Evolutionary conservation across 345 rosid species (phyloP).

Genomic region (Heritiera littoralis): DNA sequence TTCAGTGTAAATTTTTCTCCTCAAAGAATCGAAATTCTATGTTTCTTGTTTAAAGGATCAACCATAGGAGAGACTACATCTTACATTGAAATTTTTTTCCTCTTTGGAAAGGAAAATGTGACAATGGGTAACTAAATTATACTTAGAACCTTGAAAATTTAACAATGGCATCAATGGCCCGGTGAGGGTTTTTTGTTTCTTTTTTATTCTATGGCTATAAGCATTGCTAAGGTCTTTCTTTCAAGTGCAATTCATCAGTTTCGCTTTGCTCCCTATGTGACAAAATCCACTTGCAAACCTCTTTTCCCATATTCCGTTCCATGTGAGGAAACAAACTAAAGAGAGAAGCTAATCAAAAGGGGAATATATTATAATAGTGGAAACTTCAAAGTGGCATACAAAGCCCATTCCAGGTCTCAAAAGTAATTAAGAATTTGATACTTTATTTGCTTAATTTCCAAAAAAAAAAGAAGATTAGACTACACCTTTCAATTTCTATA

Average conservation of each 20-base stretch:
- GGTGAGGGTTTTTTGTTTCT: no score
- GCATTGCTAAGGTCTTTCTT: neutral
- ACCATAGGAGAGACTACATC: neutral
- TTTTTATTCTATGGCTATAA: neutral
- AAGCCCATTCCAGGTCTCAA: no score
- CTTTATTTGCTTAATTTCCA: no score
- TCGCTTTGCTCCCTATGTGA: neutral
- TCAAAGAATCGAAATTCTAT: no score
- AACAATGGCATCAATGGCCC: neutral
- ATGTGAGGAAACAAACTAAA: neutral
- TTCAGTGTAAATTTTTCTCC: no score
- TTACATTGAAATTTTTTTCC: neutral
- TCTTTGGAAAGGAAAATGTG: neutral
- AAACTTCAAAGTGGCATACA: no score
- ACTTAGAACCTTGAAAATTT: no score
- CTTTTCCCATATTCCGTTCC: neutral
- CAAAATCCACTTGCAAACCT: neutral
- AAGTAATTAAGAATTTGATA: no score
- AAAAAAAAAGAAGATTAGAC: no score
- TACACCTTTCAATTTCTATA: no score
- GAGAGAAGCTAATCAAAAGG: neutral
- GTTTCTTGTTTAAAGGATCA: no score
- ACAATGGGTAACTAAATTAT: neutral
- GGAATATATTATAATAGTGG: no score
- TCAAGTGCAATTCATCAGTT: neutral